Percentiles rank a stretch among this genome's conserved stretches.
These are phyloP conservation scores for Marvania coccoides DNA, from an alignment of 139 green algal genomes.

Conservation along the genomic window DNA sequence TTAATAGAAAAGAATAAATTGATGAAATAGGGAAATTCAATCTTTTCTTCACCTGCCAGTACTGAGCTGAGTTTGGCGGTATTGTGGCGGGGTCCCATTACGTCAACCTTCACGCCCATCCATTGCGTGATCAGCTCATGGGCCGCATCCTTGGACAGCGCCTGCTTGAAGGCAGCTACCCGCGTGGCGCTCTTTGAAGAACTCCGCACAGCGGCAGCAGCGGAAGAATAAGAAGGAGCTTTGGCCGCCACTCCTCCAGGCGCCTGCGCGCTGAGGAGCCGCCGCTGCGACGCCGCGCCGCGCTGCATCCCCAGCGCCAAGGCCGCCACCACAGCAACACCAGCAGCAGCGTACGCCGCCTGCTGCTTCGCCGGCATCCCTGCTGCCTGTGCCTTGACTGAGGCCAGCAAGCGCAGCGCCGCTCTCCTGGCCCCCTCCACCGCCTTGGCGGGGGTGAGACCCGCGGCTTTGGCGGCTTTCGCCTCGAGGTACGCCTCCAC, in stretches of 20 bases:
- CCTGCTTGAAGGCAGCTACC: not conserved
- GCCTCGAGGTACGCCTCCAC: conserved; percentile 12
- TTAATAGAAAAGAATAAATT: no score
- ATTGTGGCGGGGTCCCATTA: conserved; percentile 42
- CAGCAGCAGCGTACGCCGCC: not conserved
- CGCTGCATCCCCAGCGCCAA: not conserved
- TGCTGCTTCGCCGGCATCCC: not conserved
- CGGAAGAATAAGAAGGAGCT: not conserved
- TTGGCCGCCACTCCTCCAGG: not conserved
- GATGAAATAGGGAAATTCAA: no score
- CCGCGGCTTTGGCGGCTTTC: not conserved
- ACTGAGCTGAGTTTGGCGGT: conserved; percentile 21
- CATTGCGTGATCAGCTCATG: not conserved
- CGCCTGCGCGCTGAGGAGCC: not conserved
- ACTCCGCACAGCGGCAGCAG: not conserved
- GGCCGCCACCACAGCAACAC: not conserved
- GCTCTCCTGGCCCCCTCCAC: not conserved
- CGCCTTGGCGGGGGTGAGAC: not conserved
- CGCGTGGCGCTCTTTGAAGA: not conserved
- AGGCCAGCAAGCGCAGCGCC: no score
- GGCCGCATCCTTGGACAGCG: conserved; percentile 1
- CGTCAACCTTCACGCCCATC: conserved; percentile 54
- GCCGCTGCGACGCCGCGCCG: not conserved
- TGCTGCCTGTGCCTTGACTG: no score
- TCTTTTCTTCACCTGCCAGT: no score